These are phyloP conservation scores for Fusarium fujikuroi DNA, from an alignment of 2,329 filamentous ascomycete species.

Conservation along the genomic window DNA sequence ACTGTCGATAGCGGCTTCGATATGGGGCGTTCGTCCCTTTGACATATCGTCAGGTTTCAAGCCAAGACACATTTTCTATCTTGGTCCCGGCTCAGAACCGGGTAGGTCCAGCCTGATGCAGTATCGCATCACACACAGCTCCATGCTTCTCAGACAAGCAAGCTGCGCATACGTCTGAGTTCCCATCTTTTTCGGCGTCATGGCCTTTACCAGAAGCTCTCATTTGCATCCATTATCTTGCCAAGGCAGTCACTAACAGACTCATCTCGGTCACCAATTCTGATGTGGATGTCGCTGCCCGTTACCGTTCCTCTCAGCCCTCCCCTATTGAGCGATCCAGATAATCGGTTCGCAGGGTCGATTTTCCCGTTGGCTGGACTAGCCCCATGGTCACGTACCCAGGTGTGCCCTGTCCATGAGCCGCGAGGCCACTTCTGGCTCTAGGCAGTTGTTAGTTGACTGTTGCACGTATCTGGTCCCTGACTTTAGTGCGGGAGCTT, in stretches of 20 bases:
- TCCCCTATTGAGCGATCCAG: constrained; percentile 39
- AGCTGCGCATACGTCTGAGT: constrained; percentile 20
- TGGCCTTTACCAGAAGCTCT: constrained; percentile 33
- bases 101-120: constrained; percentile 25
- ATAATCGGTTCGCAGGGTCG: constrained; percentile 36
- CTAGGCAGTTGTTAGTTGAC: constrained; percentile 19
- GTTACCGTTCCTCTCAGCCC: constrained; percentile 29
- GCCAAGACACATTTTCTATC: constrained; percentile 15
- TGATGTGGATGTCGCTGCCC: constrained; percentile 25
- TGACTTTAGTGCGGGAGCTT: constrained; percentile 33
- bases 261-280: constrained; percentile 40
- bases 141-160: constrained; percentile 14
- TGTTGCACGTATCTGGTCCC: constrained; percentile 21
- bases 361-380: constrained; percentile 34
- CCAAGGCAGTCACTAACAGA: constrained; percentile 30
- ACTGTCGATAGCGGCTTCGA: constrained; percentile 9
- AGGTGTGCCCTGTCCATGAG: constrained; percentile 27
- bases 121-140: constrained; percentile 10
- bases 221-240: constrained; percentile 18
- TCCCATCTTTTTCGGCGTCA: constrained; percentile 28
- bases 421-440: constrained; percentile 24
- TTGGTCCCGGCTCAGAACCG: constrained; percentile 14
- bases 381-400: constrained; percentile 28
- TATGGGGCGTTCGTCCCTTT: constrained; percentile 12
- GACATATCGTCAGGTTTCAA: constrained; percentile 20